phyloP scores from a whole-genome alignment of 306 rosid species.

The Betula pendula region DNA sequence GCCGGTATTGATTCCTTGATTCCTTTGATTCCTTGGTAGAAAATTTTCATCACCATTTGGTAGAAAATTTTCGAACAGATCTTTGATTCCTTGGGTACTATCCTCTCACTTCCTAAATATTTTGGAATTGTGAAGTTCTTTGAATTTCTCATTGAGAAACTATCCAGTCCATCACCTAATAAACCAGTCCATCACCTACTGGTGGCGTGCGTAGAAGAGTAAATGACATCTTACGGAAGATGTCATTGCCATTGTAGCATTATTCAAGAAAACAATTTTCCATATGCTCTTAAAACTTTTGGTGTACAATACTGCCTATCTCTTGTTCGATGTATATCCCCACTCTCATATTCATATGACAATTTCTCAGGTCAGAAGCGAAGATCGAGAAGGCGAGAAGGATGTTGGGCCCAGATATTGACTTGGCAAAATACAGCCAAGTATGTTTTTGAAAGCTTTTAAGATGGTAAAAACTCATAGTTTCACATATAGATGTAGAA shows the following conservation, averaged over 20 bases:
- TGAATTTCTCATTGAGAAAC: constrained; percentile 70
- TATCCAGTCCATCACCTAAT: constrained; percentile 65
- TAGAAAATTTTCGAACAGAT: constrained; percentile 34
- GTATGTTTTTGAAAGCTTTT: constrained; percentile 38
- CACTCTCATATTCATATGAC: constrained; percentile 1
- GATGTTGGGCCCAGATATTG: constrained; percentile 84
- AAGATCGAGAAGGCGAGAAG: constrained; percentile 84
- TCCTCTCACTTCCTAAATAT: constrained; percentile 46
- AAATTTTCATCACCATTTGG: constrained; percentile 45
- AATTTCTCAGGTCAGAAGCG: constrained; percentile 72
- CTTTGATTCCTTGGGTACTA: constrained; percentile 34
- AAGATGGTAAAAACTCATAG: neutral
- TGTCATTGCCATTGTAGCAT: neutral
- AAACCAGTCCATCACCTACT: constrained; percentile 73
- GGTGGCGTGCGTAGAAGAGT: constrained; percentile 98
- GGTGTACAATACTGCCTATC: neutral
- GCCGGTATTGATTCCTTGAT: too few relatives aligned
- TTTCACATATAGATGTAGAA: neutral
- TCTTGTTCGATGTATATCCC: neutral
- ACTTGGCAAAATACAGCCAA: constrained; percentile 92
- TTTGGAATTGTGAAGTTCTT: constrained; percentile 71
- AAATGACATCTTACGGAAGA: constrained; percentile 64
- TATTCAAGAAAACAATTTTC: neutral
- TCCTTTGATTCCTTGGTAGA: too few relatives aligned
- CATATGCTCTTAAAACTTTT: neutral